Conservation (phyloP, 1,139 yeast species). For the Meyerozyma smithsonii region DNA sequence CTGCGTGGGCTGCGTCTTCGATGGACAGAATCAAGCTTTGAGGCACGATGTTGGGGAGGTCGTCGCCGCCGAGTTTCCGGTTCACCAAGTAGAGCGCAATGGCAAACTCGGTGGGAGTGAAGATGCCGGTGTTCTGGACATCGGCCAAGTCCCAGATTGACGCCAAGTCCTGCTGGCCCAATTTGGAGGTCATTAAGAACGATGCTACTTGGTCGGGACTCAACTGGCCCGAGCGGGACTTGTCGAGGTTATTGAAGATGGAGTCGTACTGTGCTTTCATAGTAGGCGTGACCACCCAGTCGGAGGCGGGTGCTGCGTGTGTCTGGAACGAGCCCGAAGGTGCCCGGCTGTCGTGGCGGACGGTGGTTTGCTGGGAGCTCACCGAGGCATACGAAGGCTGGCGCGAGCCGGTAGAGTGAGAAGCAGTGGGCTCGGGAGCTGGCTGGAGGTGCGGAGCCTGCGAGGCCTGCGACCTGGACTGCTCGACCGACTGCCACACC, state of each 20-base stretch:
- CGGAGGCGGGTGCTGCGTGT: constrained; percentile 19
- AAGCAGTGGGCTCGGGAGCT: too few relatives aligned
- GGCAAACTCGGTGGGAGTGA: constrained; percentile 78
- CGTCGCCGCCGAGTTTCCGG: constrained; percentile 70
- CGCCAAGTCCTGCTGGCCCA: constrained; percentile 82
- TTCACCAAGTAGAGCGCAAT: constrained; percentile 93
- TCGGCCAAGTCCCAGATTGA: constrained; percentile 94
- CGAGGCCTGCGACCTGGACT: constrained; percentile 1
- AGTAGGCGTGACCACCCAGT: constrained; percentile 66
- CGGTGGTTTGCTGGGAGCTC: constrained; percentile 46
- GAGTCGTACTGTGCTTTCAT: constrained; percentile 76
- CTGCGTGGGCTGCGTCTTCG: constrained; percentile 10
- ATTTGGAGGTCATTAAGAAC: constrained; percentile 81
- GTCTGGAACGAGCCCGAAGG: constrained; percentile 7
- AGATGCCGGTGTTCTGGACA: constrained; percentile 78
- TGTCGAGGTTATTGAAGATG: constrained; percentile 75
- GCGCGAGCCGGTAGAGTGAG: constrained; percentile 23
- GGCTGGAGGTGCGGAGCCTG: constrained; percentile 2
- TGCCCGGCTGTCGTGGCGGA: constrained; percentile 24
- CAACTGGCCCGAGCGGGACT: constrained; percentile 54
- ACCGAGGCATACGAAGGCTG: constrained; percentile 43
- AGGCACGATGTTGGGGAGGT: constrained; percentile 69
- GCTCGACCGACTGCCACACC: constrained; percentile 55
- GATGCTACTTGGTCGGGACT: constrained; percentile 82
- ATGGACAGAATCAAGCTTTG: constrained; percentile 42